Evolutionary conservation across 306 rosid species (phyloP).

Genomic region (Trifolium repens): DNA sequence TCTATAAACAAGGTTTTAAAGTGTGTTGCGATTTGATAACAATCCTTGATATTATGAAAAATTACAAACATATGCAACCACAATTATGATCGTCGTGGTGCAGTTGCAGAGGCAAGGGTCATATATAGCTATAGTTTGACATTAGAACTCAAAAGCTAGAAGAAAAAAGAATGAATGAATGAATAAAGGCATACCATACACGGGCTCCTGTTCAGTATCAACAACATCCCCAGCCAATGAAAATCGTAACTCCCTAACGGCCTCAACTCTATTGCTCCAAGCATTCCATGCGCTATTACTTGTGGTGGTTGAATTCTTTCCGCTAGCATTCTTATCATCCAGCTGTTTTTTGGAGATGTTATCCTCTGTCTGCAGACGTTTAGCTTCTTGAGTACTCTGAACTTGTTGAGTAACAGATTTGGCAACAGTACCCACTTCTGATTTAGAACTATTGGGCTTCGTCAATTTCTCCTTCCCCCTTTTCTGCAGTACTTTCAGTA

Average conservation of each 20-base stretch:
- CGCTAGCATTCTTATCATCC: constrained; percentile 41
- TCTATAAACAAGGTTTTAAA: background rate
- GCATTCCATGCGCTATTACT: constrained; percentile 71
- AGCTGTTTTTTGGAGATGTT: constrained; percentile 36
- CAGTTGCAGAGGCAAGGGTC: constrained; percentile 7
- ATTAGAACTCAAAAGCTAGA: constrained; percentile 19
- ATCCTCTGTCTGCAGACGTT: constrained; percentile 38
- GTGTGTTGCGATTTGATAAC: background rate
- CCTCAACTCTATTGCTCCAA: constrained; percentile 90
- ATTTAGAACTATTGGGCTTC: constrained; percentile 40
- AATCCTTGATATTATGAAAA: background rate
- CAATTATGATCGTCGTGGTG: background rate
- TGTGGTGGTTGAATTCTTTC: constrained; percentile 43
- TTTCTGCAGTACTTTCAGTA: constrained; percentile 60
- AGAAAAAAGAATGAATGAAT: constrained; percentile 17
- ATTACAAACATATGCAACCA: background rate
- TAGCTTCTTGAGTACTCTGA: constrained; percentile 46
- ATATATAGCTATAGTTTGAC: constrained; percentile 24
- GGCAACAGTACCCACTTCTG: constrained; percentile 42
- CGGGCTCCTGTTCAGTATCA: constrained; percentile 48
- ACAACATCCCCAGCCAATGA: constrained; percentile 74
- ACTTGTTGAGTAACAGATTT: constrained; percentile 42
- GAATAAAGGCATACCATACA: constrained; percentile 54
- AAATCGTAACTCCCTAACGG: constrained; percentile 71
- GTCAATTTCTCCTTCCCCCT: constrained; percentile 73